Conservation (phyloP, 108 stramenopile species). For the Stephanodiscus triporus region DNA sequence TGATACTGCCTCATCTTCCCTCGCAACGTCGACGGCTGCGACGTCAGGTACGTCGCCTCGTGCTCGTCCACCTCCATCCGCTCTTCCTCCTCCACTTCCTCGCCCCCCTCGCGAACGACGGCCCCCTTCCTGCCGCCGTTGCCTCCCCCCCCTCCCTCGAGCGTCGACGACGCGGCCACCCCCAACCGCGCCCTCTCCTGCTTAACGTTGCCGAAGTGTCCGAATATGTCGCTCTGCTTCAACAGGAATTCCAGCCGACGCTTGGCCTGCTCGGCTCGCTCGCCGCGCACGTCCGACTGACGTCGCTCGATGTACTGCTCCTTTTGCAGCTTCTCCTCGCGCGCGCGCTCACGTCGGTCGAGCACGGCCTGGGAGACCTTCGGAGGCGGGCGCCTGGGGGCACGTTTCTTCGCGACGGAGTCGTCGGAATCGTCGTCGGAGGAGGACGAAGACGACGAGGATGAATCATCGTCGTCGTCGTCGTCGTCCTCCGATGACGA, state of each 20-base stretch:
- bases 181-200: conserved; percentile 69
- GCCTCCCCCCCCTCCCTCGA: not conserved
- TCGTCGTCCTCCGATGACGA: conserved; percentile 37
- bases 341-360: conserved; percentile 46
- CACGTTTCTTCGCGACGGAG: conserved; percentile 47
- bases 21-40: conserved; percentile 86
- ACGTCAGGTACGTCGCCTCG: conserved; percentile 76
- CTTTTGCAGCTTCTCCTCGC: conserved; percentile 70
- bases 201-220: conserved; percentile 90
- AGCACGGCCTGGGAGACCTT: conserved; percentile 56
- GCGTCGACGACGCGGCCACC: not conserved
- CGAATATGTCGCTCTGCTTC: conserved; percentile 96
- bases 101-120: conserved; percentile 75
- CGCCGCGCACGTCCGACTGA: conserved; percentile 73
- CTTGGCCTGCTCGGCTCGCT: conserved; percentile 81
- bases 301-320: conserved; percentile 68
- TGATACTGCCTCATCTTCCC: conserved; percentile 94
- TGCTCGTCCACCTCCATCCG: conserved; percentile 79
- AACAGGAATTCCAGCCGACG: conserved; percentile 92
- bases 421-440: conserved; percentile 45
- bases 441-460: conserved; percentile 36
- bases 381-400: conserved; percentile 22
- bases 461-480: conserved; percentile 37
- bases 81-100: conserved; percentile 59
- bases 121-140: conserved; percentile 18